Percentiles rank a stretch among this genome's conserved stretches.
Evolutionary conservation across 805 yeast species (phyloP).

Genomic region (Kuraishia hungarica): DNA sequence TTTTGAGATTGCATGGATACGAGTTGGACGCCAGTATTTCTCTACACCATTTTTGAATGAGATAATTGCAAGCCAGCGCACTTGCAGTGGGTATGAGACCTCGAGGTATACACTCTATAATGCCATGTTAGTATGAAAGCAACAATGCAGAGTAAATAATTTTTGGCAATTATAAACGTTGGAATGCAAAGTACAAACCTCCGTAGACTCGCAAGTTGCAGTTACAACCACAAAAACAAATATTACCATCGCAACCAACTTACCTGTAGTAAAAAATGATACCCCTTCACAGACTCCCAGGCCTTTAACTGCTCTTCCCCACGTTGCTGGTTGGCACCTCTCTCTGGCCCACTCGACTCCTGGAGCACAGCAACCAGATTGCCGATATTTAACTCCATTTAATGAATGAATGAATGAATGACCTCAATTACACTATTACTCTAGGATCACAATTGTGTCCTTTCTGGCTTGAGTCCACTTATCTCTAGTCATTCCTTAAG

Average conservation of each 20-base stretch:
- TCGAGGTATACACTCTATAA: constrained; percentile 49
- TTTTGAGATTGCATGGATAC: constrained; percentile 39
- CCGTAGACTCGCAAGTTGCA: no score
- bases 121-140: constrained; percentile 8
- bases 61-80: constrained; percentile 82
- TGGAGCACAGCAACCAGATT: constrained; percentile 30
- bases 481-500: no score
- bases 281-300: constrained; percentile 54
- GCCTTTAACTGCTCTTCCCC: constrained; percentile 64
- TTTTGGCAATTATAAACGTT: no score
- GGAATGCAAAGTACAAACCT: no score
- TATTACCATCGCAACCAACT: neutral
- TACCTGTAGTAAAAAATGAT: constrained; percentile 32
- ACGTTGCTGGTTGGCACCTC: constrained; percentile 41
- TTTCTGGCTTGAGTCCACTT: neutral
- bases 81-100: constrained; percentile 46
- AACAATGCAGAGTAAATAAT: no score
- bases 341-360: constrained; percentile 41
- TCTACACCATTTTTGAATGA: constrained; percentile 86
- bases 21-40: constrained; percentile 71
- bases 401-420: neutral
- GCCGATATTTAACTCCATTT: constrained; percentile 15
- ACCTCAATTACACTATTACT: neutral
- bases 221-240: no score
- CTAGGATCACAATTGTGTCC: neutral